Evolutionary conservation across 2,329 filamentous ascomycete genomes (phyloP).

Genomic region (Cryphonectria japonica): DNA sequence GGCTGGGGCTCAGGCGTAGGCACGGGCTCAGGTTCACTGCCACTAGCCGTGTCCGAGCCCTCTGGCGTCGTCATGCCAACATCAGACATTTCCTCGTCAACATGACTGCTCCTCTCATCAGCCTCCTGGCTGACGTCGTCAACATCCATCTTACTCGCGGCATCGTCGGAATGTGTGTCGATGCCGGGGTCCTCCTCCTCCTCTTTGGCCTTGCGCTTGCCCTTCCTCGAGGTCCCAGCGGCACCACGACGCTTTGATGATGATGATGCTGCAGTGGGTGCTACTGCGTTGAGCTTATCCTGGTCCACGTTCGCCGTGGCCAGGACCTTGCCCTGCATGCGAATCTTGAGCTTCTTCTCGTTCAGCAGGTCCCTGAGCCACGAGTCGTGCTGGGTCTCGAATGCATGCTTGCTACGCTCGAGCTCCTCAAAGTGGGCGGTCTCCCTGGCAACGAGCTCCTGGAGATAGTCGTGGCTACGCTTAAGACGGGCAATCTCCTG

Average conservation of each 20-base stretch:
- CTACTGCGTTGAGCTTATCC: slow-evolving; percentile 14
- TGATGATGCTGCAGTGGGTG: slow-evolving; percentile 1
- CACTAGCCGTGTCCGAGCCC: slow-evolving; percentile 26
- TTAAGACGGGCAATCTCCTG: slow-evolving; percentile 48
- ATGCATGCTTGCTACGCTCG: slow-evolving; percentile 64
- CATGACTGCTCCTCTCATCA: not conserved
- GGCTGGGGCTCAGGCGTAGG: not conserved
- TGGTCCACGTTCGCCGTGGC: slow-evolving; percentile 43
- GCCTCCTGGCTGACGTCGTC: slow-evolving; percentile 17
- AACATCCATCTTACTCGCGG: slow-evolving; percentile 23
- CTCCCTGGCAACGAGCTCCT: slow-evolving; percentile 61
- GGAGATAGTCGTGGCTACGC: slow-evolving; percentile 50
- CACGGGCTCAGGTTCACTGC: slow-evolving; percentile 12
- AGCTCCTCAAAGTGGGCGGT: slow-evolving; percentile 68
- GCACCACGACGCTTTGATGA: slow-evolving; percentile 5
- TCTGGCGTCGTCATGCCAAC: slow-evolving; percentile 21
- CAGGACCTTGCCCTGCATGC: slow-evolving; percentile 70
- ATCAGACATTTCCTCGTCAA: slow-evolving; percentile 9
- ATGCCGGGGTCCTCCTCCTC: slow-evolving; percentile 11
- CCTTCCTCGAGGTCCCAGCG: slow-evolving; percentile 18
- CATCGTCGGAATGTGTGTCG: slow-evolving; percentile 3
- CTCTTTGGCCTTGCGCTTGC: slow-evolving; percentile 28
- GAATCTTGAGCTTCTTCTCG: slow-evolving; percentile 79
- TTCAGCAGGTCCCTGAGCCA: slow-evolving; percentile 75
- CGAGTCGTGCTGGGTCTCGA: slow-evolving; percentile 68